Percentiles rank a stretch among this genome's conserved stretches.
These are phyloP conservation scores for Inga laurina DNA, from an alignment of 306 rosid genomes.

Conservation along the genomic window DNA sequence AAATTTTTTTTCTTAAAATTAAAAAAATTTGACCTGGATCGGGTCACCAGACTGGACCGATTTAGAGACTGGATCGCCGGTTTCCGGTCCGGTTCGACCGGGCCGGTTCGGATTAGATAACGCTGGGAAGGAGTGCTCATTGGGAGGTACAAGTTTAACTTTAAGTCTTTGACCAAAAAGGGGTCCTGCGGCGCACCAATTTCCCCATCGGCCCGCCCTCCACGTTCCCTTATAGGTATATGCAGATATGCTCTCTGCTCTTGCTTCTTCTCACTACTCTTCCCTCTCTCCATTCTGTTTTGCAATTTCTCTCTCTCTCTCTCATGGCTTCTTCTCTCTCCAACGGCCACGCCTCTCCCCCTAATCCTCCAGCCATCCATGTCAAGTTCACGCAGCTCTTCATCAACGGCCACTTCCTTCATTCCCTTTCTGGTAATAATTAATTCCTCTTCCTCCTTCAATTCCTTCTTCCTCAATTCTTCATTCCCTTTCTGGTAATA, in stretches of 20 bases:
- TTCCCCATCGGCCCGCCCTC: no score
- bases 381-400: slow-evolving; percentile 90
- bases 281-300: background rate
- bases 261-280: background rate
- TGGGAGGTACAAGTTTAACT: no score
- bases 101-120: no score
- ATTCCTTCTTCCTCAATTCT: background rate
- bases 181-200: no score
- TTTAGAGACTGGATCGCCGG: no score
- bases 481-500: slow-evolving; percentile 59
- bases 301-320: background rate
- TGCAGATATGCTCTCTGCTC: no score
- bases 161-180: no score
- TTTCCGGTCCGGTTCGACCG: no score
- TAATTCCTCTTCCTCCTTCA: background rate
- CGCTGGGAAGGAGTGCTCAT: no score
- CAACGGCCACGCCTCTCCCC: slow-evolving; percentile 26
- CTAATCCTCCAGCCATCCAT: slow-evolving; percentile 15
- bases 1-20: no score
- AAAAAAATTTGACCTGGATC: no score
- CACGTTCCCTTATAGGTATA: background rate
- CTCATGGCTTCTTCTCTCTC: slow-evolving; percentile 26
- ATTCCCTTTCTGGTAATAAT: slow-evolving; percentile 73
- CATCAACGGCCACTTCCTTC: slow-evolving; percentile 82
- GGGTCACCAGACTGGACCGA: no score